phyloP scores from a whole-genome alignment of 495 filamentous ascomycete genomes.

The Staphylotrichum tortipilum region DNA sequence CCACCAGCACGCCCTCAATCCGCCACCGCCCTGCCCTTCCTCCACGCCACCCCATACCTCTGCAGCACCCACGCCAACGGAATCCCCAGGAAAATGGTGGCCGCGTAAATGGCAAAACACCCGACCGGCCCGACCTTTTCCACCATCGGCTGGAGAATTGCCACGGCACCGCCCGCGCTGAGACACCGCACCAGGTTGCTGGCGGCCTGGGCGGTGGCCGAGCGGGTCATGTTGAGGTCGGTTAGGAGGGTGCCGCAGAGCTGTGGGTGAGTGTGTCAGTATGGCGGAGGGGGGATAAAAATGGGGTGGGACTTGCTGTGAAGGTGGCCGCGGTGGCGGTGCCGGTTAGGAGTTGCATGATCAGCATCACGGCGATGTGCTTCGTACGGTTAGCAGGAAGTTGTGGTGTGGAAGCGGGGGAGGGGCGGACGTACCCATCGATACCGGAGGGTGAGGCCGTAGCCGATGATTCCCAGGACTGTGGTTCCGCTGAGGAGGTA shows the following conservation, averaged over 20 bases:
- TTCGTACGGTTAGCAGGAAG: not conserved
- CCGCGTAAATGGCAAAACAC: slow-evolving; percentile 5
- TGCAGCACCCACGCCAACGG: not conserved
- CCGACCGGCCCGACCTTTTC: slow-evolving; percentile 2
- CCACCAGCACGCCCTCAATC: not conserved
- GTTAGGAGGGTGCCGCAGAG: slow-evolving; percentile 19
- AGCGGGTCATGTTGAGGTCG: slow-evolving; percentile 20
- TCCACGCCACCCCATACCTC: slow-evolving; percentile 4
- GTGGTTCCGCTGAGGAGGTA: not conserved
- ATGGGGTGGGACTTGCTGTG: not conserved
- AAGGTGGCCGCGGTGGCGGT: slow-evolving; percentile 4
- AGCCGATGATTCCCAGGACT: slow-evolving; percentile 1
- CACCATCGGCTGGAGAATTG: slow-evolving; percentile 2
- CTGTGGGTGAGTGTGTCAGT: slow-evolving; percentile 2
- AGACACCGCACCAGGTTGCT: slow-evolving; percentile 10
- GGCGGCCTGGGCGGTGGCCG: slow-evolving; percentile 3
- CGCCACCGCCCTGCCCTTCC: not conserved
- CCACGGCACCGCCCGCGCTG: slow-evolving; percentile 2
- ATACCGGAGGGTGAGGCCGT: slow-evolving; percentile 1
- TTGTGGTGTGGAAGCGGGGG: too few relatives aligned
- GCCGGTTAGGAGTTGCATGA: slow-evolving; percentile 6
- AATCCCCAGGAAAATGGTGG: not conserved
- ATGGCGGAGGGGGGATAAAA: too few relatives aligned
- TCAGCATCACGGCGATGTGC: slow-evolving; percentile 6
- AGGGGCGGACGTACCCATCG: slow-evolving; percentile 2